phyloP scores from a whole-genome alignment of 495 filamentous ascomycete genomes.

The Trichocladium uniseriatum region DNA sequence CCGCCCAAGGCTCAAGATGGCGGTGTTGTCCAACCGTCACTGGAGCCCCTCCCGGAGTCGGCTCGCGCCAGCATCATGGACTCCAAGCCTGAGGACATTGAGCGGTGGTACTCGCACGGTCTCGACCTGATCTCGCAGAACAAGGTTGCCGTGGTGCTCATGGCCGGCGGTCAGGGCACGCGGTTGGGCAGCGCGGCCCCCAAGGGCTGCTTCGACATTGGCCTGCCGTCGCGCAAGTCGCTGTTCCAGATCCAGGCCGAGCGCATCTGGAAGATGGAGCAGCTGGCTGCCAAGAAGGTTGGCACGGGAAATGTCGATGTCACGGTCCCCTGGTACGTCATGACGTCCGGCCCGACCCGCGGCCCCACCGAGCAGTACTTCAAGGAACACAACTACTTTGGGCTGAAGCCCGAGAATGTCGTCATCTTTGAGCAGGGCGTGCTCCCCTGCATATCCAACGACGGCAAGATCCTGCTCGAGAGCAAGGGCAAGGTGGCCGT shows the following conservation, averaged over 20 bases:
- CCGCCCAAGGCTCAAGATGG: conserved; percentile 52
- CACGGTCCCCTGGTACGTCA: conserved; percentile 94
- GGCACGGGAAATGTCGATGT: conserved; percentile 50
- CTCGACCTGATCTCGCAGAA: conserved; percentile 77
- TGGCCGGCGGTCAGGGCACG: conserved; percentile 96
- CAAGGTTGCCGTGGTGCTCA: conserved; percentile 89
- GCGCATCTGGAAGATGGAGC: conserved; percentile 80
- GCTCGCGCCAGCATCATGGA: conserved; percentile 88
- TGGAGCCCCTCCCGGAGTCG: conserved; percentile 86
- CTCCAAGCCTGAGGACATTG: conserved; percentile 67
- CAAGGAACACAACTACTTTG: conserved; percentile 80
- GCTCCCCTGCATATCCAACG: conserved; percentile 92
- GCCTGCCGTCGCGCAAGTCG: conserved; percentile 81
- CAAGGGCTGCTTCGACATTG: conserved; percentile 95
- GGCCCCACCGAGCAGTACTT: conserved; percentile 90
- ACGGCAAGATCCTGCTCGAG: conserved; percentile 94
- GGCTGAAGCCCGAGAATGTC: conserved; percentile 75
- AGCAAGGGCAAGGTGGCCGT: conserved; percentile 87
- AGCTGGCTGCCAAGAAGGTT: conserved; percentile 64
- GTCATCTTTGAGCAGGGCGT: conserved; percentile 95
- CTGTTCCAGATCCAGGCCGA: conserved; percentile 97
- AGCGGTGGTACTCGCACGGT: conserved; percentile 78
- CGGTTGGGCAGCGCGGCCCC: conserved; percentile 88
- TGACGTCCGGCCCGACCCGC: conserved; percentile 97
- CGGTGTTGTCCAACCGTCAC: conserved; percentile 37